Base-by-base conservation (phyloP, 163 green algal species). In the Chloromonas sp. region DNA sequence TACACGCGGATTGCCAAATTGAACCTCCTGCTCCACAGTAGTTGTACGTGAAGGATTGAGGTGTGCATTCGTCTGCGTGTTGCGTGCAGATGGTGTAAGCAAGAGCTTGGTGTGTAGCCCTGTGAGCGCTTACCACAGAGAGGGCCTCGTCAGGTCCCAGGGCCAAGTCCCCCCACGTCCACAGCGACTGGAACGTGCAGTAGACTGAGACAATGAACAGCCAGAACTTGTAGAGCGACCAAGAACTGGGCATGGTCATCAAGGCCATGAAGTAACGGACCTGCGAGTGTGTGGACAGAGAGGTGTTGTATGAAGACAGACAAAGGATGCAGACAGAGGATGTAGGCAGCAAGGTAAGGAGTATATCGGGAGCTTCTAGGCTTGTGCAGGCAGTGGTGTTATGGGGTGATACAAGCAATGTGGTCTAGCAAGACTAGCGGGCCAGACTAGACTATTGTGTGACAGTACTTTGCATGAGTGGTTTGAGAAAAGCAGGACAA, bases 171-270 rank as follows among this genome's bases (percentile, higher is more conserved):
- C 77, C 77, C n/a, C 36, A 36, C 36, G 71, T 79, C 71, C 71
- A 79, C 3, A 79, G 71, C 57, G 71, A 79, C 71, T 79, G 71
- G 71, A 79, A 79, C 1, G 3, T 58, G 71, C 57, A 79, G 8
- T 79, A 79, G 1, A 79, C 14, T 14, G 14, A 57, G 1, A n/a
- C 57, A 57, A n/a, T 79, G 14, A 14, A 81, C 36, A 81, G 3
- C 2, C 60, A 81, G 77, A 81, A 81, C 36, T 81, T 81, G 77
- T 81, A 81, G 14, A 81, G 77, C 77, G n/a, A 1, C 77, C 77
- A 81, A 3, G 14, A 60, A 57, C n/a, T 61, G 2, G 77, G 77
- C n/a, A 81, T 36, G n/a, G 77, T 11, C 77, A 81, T 81, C 2
- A 81, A 57, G 2, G 77, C 14, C n/a, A 62, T 2, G 77, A 81